phyloP scores from a whole-genome alignment of 169 alveolate species.

The Plasmodium yoelii region DNA sequence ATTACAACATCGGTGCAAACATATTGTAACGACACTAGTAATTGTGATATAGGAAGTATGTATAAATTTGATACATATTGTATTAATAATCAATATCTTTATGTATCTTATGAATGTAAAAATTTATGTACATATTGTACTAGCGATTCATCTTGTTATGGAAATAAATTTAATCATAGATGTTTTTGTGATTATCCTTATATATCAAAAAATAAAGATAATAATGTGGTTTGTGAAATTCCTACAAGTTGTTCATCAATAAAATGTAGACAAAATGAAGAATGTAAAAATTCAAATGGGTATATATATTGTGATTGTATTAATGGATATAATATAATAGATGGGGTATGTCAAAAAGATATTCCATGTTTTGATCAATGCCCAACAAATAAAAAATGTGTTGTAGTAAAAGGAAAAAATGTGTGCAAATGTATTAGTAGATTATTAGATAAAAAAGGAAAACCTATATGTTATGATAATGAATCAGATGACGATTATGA shows the following conservation, averaged over 20 bases:
- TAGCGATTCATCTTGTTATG: constrained; percentile 29
- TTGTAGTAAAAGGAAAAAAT: constrained; percentile 21
- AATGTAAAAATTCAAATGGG: constrained; percentile 1
- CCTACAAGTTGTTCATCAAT: neutral
- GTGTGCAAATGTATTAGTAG: constrained; percentile 30
- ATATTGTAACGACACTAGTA: constrained; percentile 31
- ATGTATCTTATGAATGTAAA: constrained; percentile 21
- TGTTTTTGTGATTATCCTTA: constrained; percentile 57
- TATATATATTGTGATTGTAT: constrained; percentile 23
- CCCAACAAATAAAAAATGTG: constrained; percentile 36
- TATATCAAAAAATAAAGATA: neutral
- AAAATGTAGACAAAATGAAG: constrained; percentile 18
- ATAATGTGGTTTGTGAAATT: constrained; percentile 4
- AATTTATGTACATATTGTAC: constrained; percentile 12
- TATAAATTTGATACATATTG: constrained; percentile 66
- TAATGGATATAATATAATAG: constrained; percentile 13
- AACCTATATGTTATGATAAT: constrained; percentile 1
- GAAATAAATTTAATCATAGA: constrained; percentile 22
- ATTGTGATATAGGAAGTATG: constrained; percentile 37
- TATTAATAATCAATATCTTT: constrained; percentile 32
- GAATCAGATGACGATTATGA: neutral
- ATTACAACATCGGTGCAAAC: constrained; percentile 20
- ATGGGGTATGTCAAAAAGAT: constrained; percentile 36
- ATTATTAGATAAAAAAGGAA: constrained; percentile 14
- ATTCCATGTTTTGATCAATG: constrained; percentile 27